Evolutionary conservation across 176 grass and related monocot species (phyloP), one percentile per base, ranked within the genome.

Genomic region (Miscanthus lutarioriparius): DNA sequence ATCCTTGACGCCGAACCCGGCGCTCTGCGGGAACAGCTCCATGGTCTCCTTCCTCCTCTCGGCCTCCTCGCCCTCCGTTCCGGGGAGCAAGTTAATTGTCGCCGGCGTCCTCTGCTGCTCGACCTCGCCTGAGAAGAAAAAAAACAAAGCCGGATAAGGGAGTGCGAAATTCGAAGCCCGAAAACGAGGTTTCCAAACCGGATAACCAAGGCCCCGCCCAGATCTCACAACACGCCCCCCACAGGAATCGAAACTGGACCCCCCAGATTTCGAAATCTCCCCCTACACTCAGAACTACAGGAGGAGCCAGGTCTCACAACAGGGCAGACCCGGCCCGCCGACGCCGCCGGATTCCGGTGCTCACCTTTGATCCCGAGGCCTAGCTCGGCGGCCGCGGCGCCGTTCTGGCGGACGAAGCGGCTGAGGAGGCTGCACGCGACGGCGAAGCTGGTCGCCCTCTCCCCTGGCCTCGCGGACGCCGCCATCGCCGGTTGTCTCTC

Each of bases 351-450:
- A 26, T 28, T 5, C 22, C 30, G 20, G 22, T 15, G 39, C 72
- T 89, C 85, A 94, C 92, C 92, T 92, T 76, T 85, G 56, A 94
- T 89, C 19, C 89, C 93, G 37, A 99, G 87, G 14, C 91, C 91
- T 77, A 99, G 80, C 79, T 94, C 96, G 32, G 69, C 88, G 8
- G 86, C 87, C 22, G 89, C 75, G 70, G 80, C 86, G 70, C 91
- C 93, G 86, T 99, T 99, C 89, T 96, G 82, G 82, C 92, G 94
- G 74, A 96, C 91, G 83, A 90, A 91, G 82, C 89, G 93, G 68
- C 96, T 96, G 70, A 99, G 85, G 4, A 99, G 75, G 75, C 88
- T 96, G 85, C 96, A 99, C 32, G 96, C 85, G 78, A 98, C 22
- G 74, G 91, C 89, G 83, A 98, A 96, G 82, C 89, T 98, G 28